A percentile compares a stretch with the other conserved stretches of the same genome.
These are phyloP conservation scores for Stachybotrys chlorohalonatus DNA, from an alignment of 2,329 filamentous ascomycete genomes.

Conservation along the genomic window DNA sequence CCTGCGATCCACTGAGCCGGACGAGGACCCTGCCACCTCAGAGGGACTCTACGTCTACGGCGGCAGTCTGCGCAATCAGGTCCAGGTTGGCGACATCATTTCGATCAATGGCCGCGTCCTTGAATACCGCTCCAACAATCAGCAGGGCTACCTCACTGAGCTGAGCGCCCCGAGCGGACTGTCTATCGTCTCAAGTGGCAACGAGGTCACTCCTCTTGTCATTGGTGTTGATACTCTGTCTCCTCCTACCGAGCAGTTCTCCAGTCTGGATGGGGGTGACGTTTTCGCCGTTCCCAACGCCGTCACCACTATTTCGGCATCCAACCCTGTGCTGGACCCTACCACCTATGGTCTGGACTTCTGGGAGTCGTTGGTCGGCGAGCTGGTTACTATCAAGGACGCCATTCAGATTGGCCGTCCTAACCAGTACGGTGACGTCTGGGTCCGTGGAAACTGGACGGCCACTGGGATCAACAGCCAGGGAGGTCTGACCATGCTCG, in stretches of 20 bases:
- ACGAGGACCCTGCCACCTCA: constrained; percentile 47
- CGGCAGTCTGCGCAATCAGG: constrained; percentile 35
- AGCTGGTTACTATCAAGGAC: constrained; percentile 54
- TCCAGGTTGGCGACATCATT: constrained; percentile 55
- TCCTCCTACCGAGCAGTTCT: constrained; percentile 55
- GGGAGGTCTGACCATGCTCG: constrained; percentile 55
- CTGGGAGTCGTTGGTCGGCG: constrained; percentile 61
- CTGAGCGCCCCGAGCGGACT: constrained; percentile 46
- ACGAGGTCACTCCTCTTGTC: constrained; percentile 46
- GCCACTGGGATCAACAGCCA: constrained; percentile 53
- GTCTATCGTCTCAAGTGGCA: constrained; percentile 41
- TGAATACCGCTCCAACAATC: constrained; percentile 45
- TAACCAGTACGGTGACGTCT: constrained; percentile 58
- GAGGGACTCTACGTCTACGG: constrained; percentile 60
- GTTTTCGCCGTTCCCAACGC: constrained; percentile 59
- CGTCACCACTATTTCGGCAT: constrained; percentile 42
- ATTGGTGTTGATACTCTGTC: constrained; percentile 47
- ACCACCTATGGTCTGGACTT: constrained; percentile 59
- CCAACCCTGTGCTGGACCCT: constrained; percentile 54
- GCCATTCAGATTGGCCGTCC: constrained; percentile 50
- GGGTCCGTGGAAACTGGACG: constrained; percentile 58
- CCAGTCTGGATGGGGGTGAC: constrained; percentile 53
- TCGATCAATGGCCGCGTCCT: constrained; percentile 49
- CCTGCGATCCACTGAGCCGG: constrained; percentile 50
- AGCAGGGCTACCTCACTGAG: constrained; percentile 53